These are phyloP conservation scores for Fusarium scirpi DNA, from an alignment of 2,329 filamentous ascomycete genomes.

Conservation along the genomic window DNA sequence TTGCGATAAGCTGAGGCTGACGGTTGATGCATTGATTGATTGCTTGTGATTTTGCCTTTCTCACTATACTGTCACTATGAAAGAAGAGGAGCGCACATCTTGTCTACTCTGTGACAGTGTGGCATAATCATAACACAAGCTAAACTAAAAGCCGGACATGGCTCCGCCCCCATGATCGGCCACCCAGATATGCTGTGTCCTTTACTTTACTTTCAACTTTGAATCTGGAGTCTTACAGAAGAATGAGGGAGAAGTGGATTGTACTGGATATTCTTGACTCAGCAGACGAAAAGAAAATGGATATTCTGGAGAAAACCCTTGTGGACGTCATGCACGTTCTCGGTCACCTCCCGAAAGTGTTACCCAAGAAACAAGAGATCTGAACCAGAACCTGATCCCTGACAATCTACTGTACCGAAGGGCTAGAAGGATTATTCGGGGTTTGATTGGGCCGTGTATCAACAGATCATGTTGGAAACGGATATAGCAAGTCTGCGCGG, in stretches of 20 bases:
- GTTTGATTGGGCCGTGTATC: conserved; percentile 17
- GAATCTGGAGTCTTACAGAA: background rate
- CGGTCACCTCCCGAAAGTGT: conserved; percentile 40
- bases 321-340: conserved; percentile 31
- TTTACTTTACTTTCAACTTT: background rate
- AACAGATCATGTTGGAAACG: conserved; percentile 24
- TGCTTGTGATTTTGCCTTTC: conserved; percentile 1
- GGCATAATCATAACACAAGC: background rate
- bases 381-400: conserved; percentile 12
- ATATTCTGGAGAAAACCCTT: background rate
- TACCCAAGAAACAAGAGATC: conserved; percentile 23
- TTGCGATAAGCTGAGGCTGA: conserved; percentile 18
- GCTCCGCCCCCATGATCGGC: conserved; percentile 2
- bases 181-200: background rate
- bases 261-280: background rate
- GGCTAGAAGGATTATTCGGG: background rate
- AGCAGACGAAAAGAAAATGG: conserved; percentile 2
- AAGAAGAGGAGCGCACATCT: background rate
- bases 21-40: background rate
- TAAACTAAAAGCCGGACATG: background rate
- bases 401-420: conserved; percentile 11
- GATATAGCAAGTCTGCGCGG: conserved; percentile 20
- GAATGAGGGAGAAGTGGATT: background rate
- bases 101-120: conserved; percentile 6
- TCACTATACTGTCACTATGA: background rate